Evolutionary conservation across 1,284 basidiomycete species (phyloP).

Genomic region (Rhodotorula sp.): DNA sequence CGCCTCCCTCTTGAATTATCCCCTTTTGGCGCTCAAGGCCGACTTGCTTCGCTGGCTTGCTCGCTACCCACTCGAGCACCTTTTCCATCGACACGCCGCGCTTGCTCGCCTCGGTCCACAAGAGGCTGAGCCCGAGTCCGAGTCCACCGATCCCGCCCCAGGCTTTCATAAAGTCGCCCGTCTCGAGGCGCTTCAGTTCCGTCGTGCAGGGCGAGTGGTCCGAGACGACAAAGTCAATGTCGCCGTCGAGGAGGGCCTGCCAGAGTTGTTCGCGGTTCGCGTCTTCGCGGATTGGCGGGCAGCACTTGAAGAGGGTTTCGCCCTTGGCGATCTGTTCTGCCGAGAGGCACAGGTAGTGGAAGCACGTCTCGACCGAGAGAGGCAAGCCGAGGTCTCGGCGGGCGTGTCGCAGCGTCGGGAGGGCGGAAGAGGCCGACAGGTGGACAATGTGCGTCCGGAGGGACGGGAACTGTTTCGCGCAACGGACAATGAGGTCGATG

Average conservation of each 20-base stretch:
- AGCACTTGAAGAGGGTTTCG: constrained; percentile 72
- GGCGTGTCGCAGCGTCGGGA: constrained; percentile 70
- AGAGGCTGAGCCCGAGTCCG: constrained; percentile 76
- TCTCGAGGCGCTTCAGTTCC: constrained; percentile 73
- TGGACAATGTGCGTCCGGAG: constrained; percentile 90
- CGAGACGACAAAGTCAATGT: constrained; percentile 85
- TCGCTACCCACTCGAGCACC: constrained; percentile 71
- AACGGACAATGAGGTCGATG: constrained; percentile 67
- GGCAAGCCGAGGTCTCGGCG: constrained; percentile 56
- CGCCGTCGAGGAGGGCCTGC: constrained; percentile 72
- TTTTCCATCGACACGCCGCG: constrained; percentile 60
- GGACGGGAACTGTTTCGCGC: constrained; percentile 62
- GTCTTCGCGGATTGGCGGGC: constrained; percentile 80
- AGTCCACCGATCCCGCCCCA: constrained; percentile 91
- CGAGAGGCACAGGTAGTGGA: constrained; percentile 77
- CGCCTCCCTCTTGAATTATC: constrained; percentile 64
- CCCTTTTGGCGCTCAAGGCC: constrained; percentile 70
- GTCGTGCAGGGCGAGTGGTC: constrained; percentile 88
- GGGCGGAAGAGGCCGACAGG: constrained; percentile 75
- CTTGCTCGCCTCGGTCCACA: constrained; percentile 72
- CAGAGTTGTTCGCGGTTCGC: constrained; percentile 71
- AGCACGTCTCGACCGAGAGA: constrained; percentile 85
- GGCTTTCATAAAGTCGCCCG: constrained; percentile 76
- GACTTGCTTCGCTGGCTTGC: constrained; percentile 70
- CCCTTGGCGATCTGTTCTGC: constrained; percentile 54